Evolutionary conservation across 1,284 basidiomycete genomes (phyloP).

Genomic region (Rhodotorula sp.): DNA sequence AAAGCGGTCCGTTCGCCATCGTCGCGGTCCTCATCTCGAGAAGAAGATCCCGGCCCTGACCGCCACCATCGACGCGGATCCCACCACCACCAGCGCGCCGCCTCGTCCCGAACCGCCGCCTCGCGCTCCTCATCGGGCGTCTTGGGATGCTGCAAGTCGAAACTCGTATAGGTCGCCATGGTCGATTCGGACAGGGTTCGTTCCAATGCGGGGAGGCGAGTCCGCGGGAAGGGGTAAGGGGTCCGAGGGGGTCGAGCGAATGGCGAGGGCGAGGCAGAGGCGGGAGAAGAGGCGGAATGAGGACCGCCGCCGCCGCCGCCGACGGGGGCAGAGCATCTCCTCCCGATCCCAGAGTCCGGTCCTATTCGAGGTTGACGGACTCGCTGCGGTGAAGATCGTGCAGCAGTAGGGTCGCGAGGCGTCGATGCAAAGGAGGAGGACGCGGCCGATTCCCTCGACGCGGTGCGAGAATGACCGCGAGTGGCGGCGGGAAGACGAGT

Average conservation of each 20-base stretch:
- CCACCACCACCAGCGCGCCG: not conserved
- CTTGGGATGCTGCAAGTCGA: slow-evolving; percentile 12
- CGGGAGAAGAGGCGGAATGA: no score
- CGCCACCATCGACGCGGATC: not conserved
- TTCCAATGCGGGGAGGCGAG: not conserved
- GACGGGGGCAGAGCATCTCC: no score
- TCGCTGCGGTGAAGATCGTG: no score
- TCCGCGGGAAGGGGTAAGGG: not conserved
- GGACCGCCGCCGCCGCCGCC: no score
- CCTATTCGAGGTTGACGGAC: no score
- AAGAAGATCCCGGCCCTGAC: not conserved
- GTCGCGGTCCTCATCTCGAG: not conserved
- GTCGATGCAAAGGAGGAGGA: no score
- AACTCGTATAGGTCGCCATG: slow-evolving; percentile 7
- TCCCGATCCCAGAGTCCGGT: no score
- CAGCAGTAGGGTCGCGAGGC: no score
- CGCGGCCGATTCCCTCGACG: no score
- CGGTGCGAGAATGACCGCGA: not conserved
- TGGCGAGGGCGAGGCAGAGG: not conserved
- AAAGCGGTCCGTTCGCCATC: slow-evolving; percentile 7
- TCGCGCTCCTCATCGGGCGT: slow-evolving; percentile 15
- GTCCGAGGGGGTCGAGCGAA: not conserved
- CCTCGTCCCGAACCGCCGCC: not conserved
- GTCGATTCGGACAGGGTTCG: not conserved
- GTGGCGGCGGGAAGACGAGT: not conserved